phyloP scores from a whole-genome alignment of 306 rosid species.

The Dryas drummondii region DNA sequence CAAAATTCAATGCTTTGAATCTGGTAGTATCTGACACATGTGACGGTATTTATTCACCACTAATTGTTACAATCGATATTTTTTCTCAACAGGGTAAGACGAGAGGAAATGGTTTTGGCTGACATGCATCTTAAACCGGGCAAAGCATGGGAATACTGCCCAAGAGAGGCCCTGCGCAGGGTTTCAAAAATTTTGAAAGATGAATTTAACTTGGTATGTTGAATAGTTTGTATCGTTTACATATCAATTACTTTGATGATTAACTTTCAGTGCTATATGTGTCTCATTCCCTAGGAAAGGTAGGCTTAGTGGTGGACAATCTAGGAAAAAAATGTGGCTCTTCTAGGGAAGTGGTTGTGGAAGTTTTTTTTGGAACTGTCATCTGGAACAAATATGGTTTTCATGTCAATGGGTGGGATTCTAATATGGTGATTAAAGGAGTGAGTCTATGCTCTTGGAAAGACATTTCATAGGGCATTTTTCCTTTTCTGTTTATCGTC shows the following conservation, averaged over 20 bases:
- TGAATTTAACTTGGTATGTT: conserved; percentile 81
- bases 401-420: not conserved
- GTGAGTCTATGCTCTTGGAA: not conserved
- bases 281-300: not conserved
- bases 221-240: conserved; percentile 8
- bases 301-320: not conserved
- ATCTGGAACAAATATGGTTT: not conserved
- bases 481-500: no score
- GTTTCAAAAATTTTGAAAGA: conserved; percentile 71
- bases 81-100: conserved; percentile 53
- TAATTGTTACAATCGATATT: conserved; percentile 13
- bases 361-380: not conserved
- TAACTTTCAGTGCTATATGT: conserved; percentile 12
- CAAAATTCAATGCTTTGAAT: not conserved
- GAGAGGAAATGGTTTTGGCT: conserved; percentile 90
- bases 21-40: not conserved
- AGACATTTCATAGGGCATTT: not conserved
- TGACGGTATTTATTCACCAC: not conserved
- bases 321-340: not conserved
- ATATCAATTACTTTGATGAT: not conserved
- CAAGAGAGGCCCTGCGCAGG: conserved; percentile 77
- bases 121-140: conserved; percentile 70
- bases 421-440: not conserved
- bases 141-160: conserved; percentile 89
- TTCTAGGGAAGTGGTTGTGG: not conserved